Evolutionary conservation across 1,284 basidiomycete genomes (phyloP).

Genomic region (Tilletia indica): DNA sequence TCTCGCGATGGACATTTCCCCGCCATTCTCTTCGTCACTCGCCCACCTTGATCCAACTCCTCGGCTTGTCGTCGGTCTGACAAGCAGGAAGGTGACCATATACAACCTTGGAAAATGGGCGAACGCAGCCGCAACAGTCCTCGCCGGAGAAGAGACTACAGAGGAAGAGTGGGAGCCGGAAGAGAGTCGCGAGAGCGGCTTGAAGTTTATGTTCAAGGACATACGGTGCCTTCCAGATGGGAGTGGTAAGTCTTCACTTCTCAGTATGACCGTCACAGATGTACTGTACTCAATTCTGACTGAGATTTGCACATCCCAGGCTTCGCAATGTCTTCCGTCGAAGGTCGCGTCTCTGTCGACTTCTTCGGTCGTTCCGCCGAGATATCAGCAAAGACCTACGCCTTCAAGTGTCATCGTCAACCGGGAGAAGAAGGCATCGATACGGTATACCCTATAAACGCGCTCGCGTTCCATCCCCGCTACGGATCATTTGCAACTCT

Average conservation of each 20-base stretch:
- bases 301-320: constrained; percentile 61
- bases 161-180: constrained; percentile 39
- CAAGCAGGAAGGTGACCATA: constrained; percentile 38
- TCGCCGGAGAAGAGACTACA: constrained; percentile 23
- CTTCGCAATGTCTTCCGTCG: constrained; percentile 88
- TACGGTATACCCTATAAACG: constrained; percentile 96
- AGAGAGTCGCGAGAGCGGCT: constrained; percentile 81
- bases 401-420: constrained; percentile 95
- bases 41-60: constrained; percentile 28
- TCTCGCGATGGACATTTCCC: constrained; percentile 47
- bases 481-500: constrained; percentile 93
- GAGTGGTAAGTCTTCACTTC: constrained; percentile 65
- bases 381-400: constrained; percentile 82
- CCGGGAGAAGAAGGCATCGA: constrained; percentile 80
- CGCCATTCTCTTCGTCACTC: constrained; percentile 23
- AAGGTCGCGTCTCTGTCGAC: constrained; percentile 94
- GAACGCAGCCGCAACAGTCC: constrained; percentile 25
- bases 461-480: constrained; percentile 86
- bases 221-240: constrained; percentile 89
- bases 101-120: constrained; percentile 39
- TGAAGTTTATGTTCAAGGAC: constrained; percentile 91
- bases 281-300: no score
- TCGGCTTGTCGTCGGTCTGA: constrained; percentile 45
- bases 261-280: not conserved
- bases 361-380: constrained; percentile 82